Base-by-base conservation (phyloP, 352 stramenopile species). In the Aphanomyces astaci region DNA sequence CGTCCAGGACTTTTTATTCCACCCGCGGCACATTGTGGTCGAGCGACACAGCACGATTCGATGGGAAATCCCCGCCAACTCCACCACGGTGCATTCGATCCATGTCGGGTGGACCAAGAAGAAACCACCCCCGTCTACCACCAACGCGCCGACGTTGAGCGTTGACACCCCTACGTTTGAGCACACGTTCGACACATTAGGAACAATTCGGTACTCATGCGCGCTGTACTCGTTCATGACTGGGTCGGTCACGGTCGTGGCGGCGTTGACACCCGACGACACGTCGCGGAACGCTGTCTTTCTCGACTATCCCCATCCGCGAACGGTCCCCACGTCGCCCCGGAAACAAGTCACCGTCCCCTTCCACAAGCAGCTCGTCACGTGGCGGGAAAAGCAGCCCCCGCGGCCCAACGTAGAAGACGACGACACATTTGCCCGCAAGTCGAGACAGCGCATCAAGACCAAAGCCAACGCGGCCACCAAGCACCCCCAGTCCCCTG, bases 181-280 rank as follows among this genome's bases (percentile, higher is more conserved):
- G 28, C 62, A 68, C 51, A 68, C 27, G 13, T 68, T 59, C 36
- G 19, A 59, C 19, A 33, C 51, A 32, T 43, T 59, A 11, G 62
- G 62, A 9, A 31, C 25, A 3, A 13, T 59, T 22, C 17, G 36
- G 31, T 68, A 68, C 32, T 59, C 11, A 9, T 68, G 62, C 28
- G 31, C 28, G 9, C 22, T 68, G 39, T 68, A 68, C 31, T 68
- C 62, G 39, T 68, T 68, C 43, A 68, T 68, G 62, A 43, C 24
- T 3, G 62, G 62, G 13, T 28, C 62, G 1, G 25, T 68, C 30
- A 39, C 43, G 13, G 62, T 68, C 46, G 62, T 68, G 2, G 40
- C 39, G 33, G 31, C 46, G 13, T 17, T 68, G 13, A 39, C 31
- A 32, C 13, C 46, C 17, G 33, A 49, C 9, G 28, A 68, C 5